Conservation (phyloP, 352 stramenopile species). For the Phytophthora capsici region DNA sequence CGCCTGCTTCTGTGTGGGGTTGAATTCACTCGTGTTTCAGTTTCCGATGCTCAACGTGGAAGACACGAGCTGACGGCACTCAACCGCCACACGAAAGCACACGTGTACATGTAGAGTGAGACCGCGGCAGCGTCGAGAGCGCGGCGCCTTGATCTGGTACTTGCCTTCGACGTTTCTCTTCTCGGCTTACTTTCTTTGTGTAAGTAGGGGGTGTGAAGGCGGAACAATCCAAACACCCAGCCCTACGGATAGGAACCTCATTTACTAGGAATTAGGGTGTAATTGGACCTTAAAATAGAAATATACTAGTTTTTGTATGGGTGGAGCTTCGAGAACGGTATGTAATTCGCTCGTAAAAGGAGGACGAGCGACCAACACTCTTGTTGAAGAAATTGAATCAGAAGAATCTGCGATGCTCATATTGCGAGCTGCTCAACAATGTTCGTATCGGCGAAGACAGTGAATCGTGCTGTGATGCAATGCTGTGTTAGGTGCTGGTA, state of each 20-base stretch:
- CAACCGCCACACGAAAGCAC: constrained; percentile 3
- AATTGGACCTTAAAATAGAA: constrained; percentile 1
- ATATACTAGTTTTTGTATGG: constrained; percentile 5
- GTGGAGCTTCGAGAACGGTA: constrained; percentile 27
- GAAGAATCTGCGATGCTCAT: constrained; percentile 17
- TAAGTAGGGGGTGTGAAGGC: constrained; percentile 26
- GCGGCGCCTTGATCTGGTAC: constrained; percentile 21
- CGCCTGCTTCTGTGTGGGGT: not conserved
- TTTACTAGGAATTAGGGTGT: not conserved
- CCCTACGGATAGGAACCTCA: constrained; percentile 23
- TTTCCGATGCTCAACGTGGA: constrained; percentile 3
- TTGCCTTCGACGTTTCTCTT: constrained; percentile 52
- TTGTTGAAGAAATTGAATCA: constrained; percentile 41
- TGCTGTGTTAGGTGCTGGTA: too few species aligned
- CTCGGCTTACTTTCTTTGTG: constrained; percentile 49
- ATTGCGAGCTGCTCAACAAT: not conserved
- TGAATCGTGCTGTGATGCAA: too few species aligned
- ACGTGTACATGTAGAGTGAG: not conserved
- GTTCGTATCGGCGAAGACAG: not conserved
- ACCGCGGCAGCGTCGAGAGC: not conserved
- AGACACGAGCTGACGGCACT: not conserved
- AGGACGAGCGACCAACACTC: constrained; percentile 42
- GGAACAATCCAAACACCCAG: constrained; percentile 30
- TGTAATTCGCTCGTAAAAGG: constrained; percentile 24
- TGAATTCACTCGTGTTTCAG: constrained; percentile 8